Conservation (phyloP, 768 basidiomycete species). For the Guyanaporus albipodus region DNA sequence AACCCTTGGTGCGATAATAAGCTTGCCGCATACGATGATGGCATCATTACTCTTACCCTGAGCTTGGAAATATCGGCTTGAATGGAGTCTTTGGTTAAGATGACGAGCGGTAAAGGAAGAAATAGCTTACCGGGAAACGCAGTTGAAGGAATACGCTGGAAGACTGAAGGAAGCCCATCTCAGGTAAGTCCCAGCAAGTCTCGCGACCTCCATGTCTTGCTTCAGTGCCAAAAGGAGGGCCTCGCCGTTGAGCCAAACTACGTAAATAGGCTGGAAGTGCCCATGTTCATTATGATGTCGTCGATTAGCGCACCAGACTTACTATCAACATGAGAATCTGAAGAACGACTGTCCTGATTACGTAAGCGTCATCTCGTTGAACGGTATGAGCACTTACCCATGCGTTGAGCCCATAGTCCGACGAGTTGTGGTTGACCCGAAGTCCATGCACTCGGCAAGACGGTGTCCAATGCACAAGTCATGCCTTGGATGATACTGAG, state of each 20-base stretch:
- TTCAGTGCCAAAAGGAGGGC: conserved; percentile 62
- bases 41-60: conserved; percentile 55
- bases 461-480: conserved; percentile 82
- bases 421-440: conserved; percentile 79
- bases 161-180: conserved; percentile 68
- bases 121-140: conserved; percentile 40
- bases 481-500: conserved; percentile 79
- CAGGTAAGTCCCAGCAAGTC: conserved; percentile 69
- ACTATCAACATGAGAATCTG: conserved; percentile 47
- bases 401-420: conserved; percentile 87
- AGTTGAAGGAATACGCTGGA: conserved; percentile 63
- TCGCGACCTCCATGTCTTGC: conserved; percentile 82
- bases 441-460: conserved; percentile 94
- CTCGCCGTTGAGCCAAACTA: conserved; percentile 84
- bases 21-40: conserved; percentile 17
- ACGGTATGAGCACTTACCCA: conserved; percentile 45
- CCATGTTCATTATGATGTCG: background rate
- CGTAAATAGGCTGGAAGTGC: conserved; percentile 43
- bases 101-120: conserved; percentile 36
- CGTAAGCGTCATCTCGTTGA: background rate
- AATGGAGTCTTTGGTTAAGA: conserved; percentile 43
- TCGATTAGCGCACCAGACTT: conserved; percentile 21
- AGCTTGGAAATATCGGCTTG: conserved; percentile 61
- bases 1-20: conserved; percentile 45
- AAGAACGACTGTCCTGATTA: conserved; percentile 10